These are phyloP conservation scores for Hypoxylon sp. DNA, from an alignment of 2,329 filamentous ascomycete genomes.

Conservation along the genomic window DNA sequence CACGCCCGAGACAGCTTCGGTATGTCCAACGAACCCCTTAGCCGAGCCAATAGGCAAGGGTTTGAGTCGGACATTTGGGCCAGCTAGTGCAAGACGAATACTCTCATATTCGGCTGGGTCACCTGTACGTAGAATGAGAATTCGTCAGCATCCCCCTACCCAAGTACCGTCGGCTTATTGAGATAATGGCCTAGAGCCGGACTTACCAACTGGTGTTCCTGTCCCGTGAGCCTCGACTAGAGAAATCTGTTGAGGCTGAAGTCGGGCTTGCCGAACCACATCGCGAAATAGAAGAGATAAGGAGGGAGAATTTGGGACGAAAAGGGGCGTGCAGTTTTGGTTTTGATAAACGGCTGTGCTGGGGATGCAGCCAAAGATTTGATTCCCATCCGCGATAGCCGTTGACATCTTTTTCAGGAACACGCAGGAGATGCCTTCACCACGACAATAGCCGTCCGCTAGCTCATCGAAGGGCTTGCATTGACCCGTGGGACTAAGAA, in stretches of 20 bases:
- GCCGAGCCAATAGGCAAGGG: constrained; percentile 51
- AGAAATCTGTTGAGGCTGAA: constrained; percentile 49
- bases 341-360: constrained; percentile 56
- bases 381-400: constrained; percentile 64
- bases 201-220: constrained; percentile 57
- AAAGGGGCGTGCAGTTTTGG: constrained; percentile 58
- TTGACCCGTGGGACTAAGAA: constrained; percentile 50
- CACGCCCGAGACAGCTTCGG: constrained; percentile 54
- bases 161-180: too few relatives aligned
- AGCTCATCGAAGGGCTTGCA: constrained; percentile 57
- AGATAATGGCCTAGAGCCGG: too few relatives aligned
- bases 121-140: constrained; percentile 25
- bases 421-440: constrained; percentile 63
- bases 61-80: constrained; percentile 4
- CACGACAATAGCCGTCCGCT: constrained; percentile 68
- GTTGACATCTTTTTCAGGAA: constrained; percentile 63
- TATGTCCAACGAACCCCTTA: constrained; percentile 57
- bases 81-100: constrained; percentile 46
- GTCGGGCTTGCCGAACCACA: constrained; percentile 43
- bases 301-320: constrained; percentile 56
- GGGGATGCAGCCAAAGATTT: constrained; percentile 55
- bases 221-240: constrained; percentile 59
- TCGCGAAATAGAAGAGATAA: constrained; percentile 53
- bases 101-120: constrained; percentile 56
- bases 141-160: too few relatives aligned